Evolutionary conservation across 805 yeast genomes (phyloP), one percentile per base, ranked within the genome.

Genomic region (Saccharomycopsis sp.): DNA sequence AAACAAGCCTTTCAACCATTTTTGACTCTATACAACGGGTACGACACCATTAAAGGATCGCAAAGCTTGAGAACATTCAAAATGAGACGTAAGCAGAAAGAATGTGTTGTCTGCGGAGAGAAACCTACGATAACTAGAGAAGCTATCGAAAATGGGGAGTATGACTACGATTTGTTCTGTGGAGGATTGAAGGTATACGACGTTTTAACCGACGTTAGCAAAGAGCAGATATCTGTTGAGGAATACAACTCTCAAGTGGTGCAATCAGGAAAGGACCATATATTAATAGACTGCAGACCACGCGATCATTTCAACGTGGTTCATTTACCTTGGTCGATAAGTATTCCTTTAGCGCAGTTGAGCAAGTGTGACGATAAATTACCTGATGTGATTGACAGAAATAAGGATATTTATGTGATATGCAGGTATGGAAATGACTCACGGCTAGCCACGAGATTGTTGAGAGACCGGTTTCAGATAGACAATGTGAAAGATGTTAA

Each of bases 381-480:
- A 2, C 65, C 74, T n/a, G 73, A 73, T 1, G 48, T 56, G 1
- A 48, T 69, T 1, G 54, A 50, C 2, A 18, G 63, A 16, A 61
- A 63, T 3, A 66, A 68, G 37, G 72, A 71, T 2, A 68, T 87
- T 0, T 79, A 76, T 57, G 87, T 90, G 0, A 75, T 92, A 18
- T 94, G 99, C 70, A 77, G 97, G 34, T 84, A 77, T 66, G 99
- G 99, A 8, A 91, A 89, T 68, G 98, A 94, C 68, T 91, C 98
- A 0, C 91, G 88, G 65, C 69, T 82, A 16, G 95, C 97, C 0
- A 84, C 87, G 1, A 70, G 76, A 57, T 71, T 75, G 50, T 69
- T 91, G 51, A 74, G 78, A 53, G 80, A 79, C 23, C 74, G 76
- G 1, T 73, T 79, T 51, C 81, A 82, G 0, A 70, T 81, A 16